Conservation (phyloP, 139 green algal species). For the Micractinium conductrix region DNA sequence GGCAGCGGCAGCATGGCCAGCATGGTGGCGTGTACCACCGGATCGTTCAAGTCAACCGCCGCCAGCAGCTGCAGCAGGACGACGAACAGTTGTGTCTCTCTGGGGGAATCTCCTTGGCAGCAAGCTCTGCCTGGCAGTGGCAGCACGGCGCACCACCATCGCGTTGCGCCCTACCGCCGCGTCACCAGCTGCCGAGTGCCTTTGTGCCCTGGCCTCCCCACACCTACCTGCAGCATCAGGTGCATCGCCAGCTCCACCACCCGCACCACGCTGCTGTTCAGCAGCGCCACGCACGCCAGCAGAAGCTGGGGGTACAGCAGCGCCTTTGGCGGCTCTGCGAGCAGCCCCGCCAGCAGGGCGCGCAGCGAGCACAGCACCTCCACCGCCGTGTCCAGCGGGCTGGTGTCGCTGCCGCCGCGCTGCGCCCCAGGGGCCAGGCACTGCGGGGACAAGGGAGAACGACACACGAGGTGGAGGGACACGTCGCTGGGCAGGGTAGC, state of each 20-base stretch:
- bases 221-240: background rate
- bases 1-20: conserved; percentile 63
- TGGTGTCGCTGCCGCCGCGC: background rate
- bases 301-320: conserved; percentile 89
- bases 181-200: too few relatives aligned
- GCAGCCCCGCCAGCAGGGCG: conserved; percentile 56
- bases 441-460: too few relatives aligned
- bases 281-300: conserved; percentile 75
- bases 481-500: too few relatives aligned
- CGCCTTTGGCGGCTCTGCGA: conserved; percentile 61
- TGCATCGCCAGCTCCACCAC: conserved; percentile 71
- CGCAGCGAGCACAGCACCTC: conserved; percentile 52
- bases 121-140: background rate
- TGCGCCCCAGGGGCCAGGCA: conserved; percentile 64
- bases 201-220: too few relatives aligned
- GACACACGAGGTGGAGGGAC: too few relatives aligned
- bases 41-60: conserved; percentile 63
- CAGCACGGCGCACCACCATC: conserved; percentile 56
- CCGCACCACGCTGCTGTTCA: conserved; percentile 75
- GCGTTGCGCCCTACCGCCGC: too few relatives aligned
- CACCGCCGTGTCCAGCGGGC: conserved; percentile 47
- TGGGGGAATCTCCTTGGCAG: background rate
- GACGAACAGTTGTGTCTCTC: too few relatives aligned
- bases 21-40: conserved; percentile 77
- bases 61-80: conserved; percentile 53